phyloP scores from a whole-genome alignment of 225 moss, liverwort and hornwort species.

The Rhytidiadelphus loreus region DNA sequence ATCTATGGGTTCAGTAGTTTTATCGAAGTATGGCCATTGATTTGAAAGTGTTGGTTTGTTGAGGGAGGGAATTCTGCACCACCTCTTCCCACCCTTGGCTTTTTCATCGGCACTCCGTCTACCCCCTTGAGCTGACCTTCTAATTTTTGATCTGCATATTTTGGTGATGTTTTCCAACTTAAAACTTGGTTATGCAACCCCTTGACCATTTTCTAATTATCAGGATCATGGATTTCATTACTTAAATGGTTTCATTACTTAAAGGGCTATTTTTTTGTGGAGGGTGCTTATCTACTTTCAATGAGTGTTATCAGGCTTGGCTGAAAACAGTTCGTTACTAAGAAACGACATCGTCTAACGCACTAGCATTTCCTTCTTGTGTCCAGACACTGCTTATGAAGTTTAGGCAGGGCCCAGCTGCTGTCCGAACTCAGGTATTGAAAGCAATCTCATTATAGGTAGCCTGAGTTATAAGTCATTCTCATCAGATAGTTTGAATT shows the following conservation, averaged over 20 bases:
- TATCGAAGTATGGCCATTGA: conserved; percentile 10
- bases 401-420: conserved; percentile 73
- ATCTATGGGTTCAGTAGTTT: neutral
- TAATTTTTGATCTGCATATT: conserved; percentile 31
- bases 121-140: conserved; percentile 39
- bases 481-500: neutral
- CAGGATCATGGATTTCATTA: neutral
- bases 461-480: neutral
- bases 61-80: conserved; percentile 37
- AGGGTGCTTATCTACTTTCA: neutral
- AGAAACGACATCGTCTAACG: neutral
- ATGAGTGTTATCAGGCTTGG: neutral
- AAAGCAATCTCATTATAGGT: neutral
- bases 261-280: neutral
- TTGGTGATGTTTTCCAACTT: conserved; percentile 39
- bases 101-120: conserved; percentile 32
- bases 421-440: conserved; percentile 89
- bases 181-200: conserved; percentile 12
- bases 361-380: neutral
- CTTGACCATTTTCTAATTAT: conserved; percentile 4
- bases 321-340: neutral
- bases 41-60: conserved; percentile 39
- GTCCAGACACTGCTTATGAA: conserved; percentile 75
- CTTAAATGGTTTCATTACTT: neutral
- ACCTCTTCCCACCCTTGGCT: conserved; percentile 35